Evolutionary conservation across 1,284 basidiomycete species (phyloP).

Genomic region (Volvariella volvacea): DNA sequence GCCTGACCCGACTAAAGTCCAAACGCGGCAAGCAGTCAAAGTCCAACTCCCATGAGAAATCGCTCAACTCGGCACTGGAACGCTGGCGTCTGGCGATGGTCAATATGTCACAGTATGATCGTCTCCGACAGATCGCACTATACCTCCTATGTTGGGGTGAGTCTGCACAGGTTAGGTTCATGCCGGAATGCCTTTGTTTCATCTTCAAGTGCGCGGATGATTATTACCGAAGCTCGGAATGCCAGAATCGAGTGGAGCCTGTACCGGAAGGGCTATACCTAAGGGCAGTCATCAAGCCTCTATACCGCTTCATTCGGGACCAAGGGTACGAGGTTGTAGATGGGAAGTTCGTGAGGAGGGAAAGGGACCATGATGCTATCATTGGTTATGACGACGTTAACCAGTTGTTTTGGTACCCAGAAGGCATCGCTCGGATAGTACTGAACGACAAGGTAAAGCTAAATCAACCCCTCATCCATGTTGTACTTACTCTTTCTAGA

Average conservation of each 20-base stretch:
- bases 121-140: slow-evolving; percentile 92
- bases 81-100: slow-evolving; percentile 99
- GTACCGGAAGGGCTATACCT: slow-evolving; percentile 96
- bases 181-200: slow-evolving; percentile 97
- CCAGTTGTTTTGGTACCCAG: slow-evolving; percentile 99
- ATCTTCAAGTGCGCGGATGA: slow-evolving; percentile 99
- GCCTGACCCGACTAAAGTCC: slow-evolving; percentile 82
- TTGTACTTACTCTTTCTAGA: slow-evolving; percentile 34
- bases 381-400: slow-evolving; percentile 99
- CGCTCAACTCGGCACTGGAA: slow-evolving; percentile 86
- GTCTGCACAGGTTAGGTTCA: slow-evolving; percentile 95
- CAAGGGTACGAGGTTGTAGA: slow-evolving; percentile 96
- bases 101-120: slow-evolving; percentile 98
- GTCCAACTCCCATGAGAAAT: slow-evolving; percentile 62
- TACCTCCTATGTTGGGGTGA: slow-evolving; percentile 98
- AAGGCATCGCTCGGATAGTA: slow-evolving; percentile 90
- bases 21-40: slow-evolving; percentile 49
- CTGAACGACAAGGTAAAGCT: slow-evolving; percentile 74
- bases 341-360: slow-evolving; percentile 91
- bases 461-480: slow-evolving; percentile 4
- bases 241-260: slow-evolving; percentile 91
- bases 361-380: slow-evolving; percentile 92
- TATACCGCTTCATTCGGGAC: slow-evolving; percentile 95
- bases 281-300: slow-evolving; percentile 86
- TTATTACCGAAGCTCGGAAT: slow-evolving; percentile 97